Conservation (phyloP, 129 eudicot genomes). For the Flaveria sonorensis region DNA sequence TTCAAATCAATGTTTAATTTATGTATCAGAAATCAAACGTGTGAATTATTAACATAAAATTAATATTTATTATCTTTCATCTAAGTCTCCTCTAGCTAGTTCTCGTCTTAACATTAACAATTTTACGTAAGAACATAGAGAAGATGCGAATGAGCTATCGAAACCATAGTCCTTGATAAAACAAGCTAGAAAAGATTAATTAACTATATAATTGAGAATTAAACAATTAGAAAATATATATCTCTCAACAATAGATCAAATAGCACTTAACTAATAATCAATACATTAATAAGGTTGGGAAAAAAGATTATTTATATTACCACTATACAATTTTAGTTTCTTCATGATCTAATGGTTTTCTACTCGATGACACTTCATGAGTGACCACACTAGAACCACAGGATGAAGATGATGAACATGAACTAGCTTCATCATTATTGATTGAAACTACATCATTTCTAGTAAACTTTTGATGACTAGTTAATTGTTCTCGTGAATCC, state of each 20-base stretch:
- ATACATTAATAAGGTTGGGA: not conserved
- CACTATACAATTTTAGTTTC: conserved; percentile 24
- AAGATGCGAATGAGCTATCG: too few relatives aligned
- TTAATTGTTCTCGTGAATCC: conserved; percentile 10
- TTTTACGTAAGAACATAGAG: too few relatives aligned
- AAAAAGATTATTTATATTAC: conserved; percentile 1
- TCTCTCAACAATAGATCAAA: not conserved
- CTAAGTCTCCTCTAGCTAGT: too few relatives aligned
- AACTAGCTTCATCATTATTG: conserved; percentile 18
- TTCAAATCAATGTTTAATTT: not conserved
- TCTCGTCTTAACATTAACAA: too few relatives aligned
- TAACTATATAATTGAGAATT: not conserved
- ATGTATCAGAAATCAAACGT: too few relatives aligned
- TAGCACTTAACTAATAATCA: not conserved
- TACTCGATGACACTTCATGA: conserved; percentile 45
- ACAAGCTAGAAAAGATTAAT: too few relatives aligned
- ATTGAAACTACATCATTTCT: not conserved
- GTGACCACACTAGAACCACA: conserved; percentile 43
- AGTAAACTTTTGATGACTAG: not conserved
- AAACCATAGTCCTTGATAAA: too few relatives aligned
- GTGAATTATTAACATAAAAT: too few relatives aligned
- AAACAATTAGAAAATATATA: not conserved
- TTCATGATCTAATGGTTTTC: conserved; percentile 29
- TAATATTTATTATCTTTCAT: too few relatives aligned
- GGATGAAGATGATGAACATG: conserved; percentile 40